phyloP scores from a whole-genome alignment of 177 flowering plant genomes.

The Tripterygium wilfordii region DNA sequence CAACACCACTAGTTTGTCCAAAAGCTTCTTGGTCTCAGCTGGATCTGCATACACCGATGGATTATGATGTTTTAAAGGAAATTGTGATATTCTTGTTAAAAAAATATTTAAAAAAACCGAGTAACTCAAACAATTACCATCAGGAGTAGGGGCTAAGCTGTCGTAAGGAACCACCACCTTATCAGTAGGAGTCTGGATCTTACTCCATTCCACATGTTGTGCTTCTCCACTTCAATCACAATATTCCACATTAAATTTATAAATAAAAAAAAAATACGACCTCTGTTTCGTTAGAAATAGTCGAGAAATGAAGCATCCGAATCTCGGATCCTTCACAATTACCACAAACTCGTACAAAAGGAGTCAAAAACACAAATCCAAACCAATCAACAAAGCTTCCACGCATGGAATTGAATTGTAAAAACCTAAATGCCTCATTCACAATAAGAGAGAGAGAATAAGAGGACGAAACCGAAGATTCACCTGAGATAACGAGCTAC shows the following conservation, averaged over 20 bases:
- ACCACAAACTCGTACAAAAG: no score
- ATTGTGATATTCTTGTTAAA: neutral
- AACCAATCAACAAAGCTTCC: no score
- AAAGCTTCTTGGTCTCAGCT: constrained; percentile 49
- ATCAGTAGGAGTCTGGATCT: constrained; percentile 9
- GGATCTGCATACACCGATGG: constrained; percentile 34
- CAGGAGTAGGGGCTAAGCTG: constrained; percentile 13
- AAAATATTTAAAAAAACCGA: neutral
- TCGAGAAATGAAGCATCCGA: no score
- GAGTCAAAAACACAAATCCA: no score
- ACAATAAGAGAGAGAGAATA: no score
- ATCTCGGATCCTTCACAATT: no score
- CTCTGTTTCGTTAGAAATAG: no score
- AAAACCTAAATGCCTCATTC: no score
- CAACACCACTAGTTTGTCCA: constrained; percentile 91
- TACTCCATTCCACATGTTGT: constrained; percentile 15
- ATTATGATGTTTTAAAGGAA: neutral
- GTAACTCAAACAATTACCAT: constrained; percentile 13
- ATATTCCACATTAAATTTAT: no score
- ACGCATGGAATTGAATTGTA: no score
- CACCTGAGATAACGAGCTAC: constrained; percentile 94
- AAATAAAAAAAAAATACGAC: no score
- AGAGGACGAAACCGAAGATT: no score
- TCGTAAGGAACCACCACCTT: constrained; percentile 26
- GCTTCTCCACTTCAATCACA: constrained; percentile 20